Evolutionary conservation across 805 yeast genomes (phyloP).

Genomic region (Pichia deserticola): DNA sequence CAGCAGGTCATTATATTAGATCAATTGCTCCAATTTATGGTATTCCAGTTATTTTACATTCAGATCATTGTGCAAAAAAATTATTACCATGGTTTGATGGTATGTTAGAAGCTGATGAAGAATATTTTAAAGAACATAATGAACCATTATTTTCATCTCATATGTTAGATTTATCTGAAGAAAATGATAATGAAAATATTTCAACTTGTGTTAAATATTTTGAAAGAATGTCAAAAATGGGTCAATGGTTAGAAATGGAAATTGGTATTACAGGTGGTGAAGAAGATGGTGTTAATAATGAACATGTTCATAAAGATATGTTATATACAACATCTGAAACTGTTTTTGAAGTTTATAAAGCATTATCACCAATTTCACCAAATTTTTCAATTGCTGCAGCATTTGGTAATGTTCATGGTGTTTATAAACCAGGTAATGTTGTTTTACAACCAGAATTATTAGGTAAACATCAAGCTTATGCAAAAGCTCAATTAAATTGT

Average conservation of each 20-base stretch:
- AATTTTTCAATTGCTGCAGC: conserved; percentile 99
- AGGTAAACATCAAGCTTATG: conserved; percentile 92
- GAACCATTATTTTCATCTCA: conserved; percentile 97
- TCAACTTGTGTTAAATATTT: conserved; percentile 91
- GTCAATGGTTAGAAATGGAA: conserved; percentile 99
- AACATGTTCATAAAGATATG: conserved; percentile 76
- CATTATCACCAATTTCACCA: conserved; percentile 85
- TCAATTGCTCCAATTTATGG: conserved; percentile 94
- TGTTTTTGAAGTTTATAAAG: conserved; percentile 84
- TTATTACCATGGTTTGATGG: conserved; percentile 98
- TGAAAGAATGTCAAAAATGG: conserved; percentile 85
- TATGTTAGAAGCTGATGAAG: conserved; percentile 95
- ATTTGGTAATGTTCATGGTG: conserved; percentile 99
- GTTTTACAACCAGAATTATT: conserved; percentile 84
- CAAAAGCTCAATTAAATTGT: conserved; percentile 57
- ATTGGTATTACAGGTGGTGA: conserved; percentile 99
- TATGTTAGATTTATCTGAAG: conserved; percentile 98
- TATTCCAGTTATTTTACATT: conserved; percentile 92
- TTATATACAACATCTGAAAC: conserved; percentile 95
- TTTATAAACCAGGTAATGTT: conserved; percentile 98
- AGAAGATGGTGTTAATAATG: conserved; percentile 99
- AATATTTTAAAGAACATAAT: conserved; percentile 75
- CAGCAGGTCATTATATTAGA: conserved; percentile 98
- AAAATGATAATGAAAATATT: conserved; percentile 92
- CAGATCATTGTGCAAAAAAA: conserved; percentile 99